These are phyloP conservation scores for Calocera cornea DNA, from an alignment of 768 basidiomycete genomes.

Conservation along the genomic window DNA sequence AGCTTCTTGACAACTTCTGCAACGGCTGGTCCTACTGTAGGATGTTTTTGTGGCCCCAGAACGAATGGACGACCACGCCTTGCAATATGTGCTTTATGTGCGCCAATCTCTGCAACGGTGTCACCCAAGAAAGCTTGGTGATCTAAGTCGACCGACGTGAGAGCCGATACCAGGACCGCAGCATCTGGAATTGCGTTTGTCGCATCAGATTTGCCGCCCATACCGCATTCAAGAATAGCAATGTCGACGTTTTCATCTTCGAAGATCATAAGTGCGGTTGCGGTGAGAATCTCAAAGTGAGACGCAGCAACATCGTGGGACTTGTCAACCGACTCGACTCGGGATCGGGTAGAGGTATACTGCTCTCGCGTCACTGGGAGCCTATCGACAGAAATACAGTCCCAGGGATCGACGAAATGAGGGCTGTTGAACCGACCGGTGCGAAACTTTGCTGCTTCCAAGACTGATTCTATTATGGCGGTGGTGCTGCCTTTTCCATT, in stretches of 20 bases:
- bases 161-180: constrained; percentile 56
- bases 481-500: constrained; percentile 96
- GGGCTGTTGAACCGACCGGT: constrained; percentile 87
- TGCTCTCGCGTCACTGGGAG: constrained; percentile 33
- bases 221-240: constrained; percentile 81
- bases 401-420: constrained; percentile 64
- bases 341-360: constrained; percentile 36
- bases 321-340: constrained; percentile 38
- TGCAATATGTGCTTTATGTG: constrained; percentile 73
- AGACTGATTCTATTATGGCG: constrained; percentile 63
- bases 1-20: constrained; percentile 31
- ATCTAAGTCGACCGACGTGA: constrained; percentile 83
- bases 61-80: constrained; percentile 48
- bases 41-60: constrained; percentile 47
- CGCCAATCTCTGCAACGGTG: constrained; percentile 58
- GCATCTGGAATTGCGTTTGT: constrained; percentile 75
- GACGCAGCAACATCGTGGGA: constrained; percentile 38
- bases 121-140: constrained; percentile 82
- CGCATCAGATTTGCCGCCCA: constrained; percentile 87
- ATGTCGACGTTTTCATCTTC: constrained; percentile 58
- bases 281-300: constrained; percentile 74
- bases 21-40: constrained; percentile 27
- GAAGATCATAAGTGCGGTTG: constrained; percentile 66
- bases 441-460: constrained; percentile 40
- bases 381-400: constrained; percentile 60